Conservation (phyloP, 139 green algal genomes). For the Chlamydomonas applanata region DNA sequence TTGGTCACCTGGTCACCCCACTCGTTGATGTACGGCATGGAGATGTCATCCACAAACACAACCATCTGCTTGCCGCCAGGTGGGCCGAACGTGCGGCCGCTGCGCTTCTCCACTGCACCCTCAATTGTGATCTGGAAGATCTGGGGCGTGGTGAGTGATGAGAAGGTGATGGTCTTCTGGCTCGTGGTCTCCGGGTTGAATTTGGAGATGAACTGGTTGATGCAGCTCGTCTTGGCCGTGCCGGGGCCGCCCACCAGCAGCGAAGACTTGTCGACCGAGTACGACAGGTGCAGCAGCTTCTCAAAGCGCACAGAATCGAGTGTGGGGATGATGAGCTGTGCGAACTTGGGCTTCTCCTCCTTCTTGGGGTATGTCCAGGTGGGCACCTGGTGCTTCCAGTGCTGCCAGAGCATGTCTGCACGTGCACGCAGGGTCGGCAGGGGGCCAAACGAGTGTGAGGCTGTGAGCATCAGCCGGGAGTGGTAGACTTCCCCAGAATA, state of each 20-base stretch:
- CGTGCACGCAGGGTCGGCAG: slow-evolving; percentile 1
- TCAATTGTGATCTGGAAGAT: slow-evolving; percentile 90
- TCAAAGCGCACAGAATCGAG: slow-evolving; percentile 86
- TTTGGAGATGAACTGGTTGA: slow-evolving; percentile 83
- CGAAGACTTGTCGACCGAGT: slow-evolving; percentile 62
- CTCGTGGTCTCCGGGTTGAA: slow-evolving; percentile 66
- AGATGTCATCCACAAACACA: slow-evolving; percentile 93
- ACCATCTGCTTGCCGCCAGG: slow-evolving; percentile 83
- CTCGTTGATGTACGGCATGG: slow-evolving; percentile 91
- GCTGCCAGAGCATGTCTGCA: slow-evolving; percentile 60
- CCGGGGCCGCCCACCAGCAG: slow-evolving; percentile 88
- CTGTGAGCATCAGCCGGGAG: too few relatives aligned
- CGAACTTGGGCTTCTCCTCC: slow-evolving; percentile 85
- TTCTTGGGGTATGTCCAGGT: slow-evolving; percentile 77
- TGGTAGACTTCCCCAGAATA: too few relatives aligned
- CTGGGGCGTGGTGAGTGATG: slow-evolving; percentile 81
- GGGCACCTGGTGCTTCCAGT: slow-evolving; percentile 80
- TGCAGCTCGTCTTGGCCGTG: slow-evolving; percentile 87
- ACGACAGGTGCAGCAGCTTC: slow-evolving; percentile 74
- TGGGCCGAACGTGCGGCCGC: slow-evolving; percentile 91
- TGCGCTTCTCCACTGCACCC: slow-evolving; percentile 87
- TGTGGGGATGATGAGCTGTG: slow-evolving; percentile 89
- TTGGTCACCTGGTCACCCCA: slow-evolving; percentile 98
- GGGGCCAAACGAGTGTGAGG: too few relatives aligned
- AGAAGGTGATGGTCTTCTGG: slow-evolving; percentile 93